phyloP scores from a whole-genome alignment of 2,329 filamentous ascomycete species.

The Ophiostoma pallidulum region DNA sequence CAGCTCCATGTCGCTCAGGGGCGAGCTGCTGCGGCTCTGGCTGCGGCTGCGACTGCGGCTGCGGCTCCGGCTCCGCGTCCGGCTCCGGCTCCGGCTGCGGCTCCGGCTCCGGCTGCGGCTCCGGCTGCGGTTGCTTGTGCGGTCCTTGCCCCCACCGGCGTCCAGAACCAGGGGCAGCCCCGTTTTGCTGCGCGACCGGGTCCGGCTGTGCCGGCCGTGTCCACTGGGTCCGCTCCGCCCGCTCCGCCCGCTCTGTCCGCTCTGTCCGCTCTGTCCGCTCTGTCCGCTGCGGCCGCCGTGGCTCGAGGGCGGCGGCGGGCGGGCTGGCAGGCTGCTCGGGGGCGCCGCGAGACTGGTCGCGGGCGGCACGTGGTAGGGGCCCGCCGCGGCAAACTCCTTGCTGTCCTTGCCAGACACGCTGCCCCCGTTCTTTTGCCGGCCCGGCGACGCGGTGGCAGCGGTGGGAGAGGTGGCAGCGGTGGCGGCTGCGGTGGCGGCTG shows the following conservation, averaged over 20 bases:
- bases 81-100: not conserved
- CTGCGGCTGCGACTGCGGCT: not conserved
- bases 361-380: too few species aligned
- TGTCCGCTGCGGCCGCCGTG: not conserved
- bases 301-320: conserved; percentile 6
- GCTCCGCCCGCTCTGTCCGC: not conserved
- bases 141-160: too few species aligned
- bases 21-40: conserved; percentile 17
- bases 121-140: not conserved
- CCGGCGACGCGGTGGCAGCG: too few species aligned
- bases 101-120: not conserved
- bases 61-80: not conserved
- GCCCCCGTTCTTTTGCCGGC: not conserved
- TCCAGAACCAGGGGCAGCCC: too few species aligned
- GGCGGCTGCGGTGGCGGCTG: too few species aligned
- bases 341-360: not conserved
- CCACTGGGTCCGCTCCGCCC: too few species aligned
- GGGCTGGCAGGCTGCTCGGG: conserved; percentile 6
- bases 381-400: too few species aligned
- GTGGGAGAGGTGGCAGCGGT: too few species aligned
- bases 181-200: not conserved
- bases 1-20: conserved; percentile 18
- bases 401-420: not conserved
- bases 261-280: not conserved
- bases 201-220: conserved; percentile 1